These are phyloP conservation scores for Harrya chromipes DNA, from an alignment of 768 basidiomycete genomes.

Conservation along the genomic window DNA sequence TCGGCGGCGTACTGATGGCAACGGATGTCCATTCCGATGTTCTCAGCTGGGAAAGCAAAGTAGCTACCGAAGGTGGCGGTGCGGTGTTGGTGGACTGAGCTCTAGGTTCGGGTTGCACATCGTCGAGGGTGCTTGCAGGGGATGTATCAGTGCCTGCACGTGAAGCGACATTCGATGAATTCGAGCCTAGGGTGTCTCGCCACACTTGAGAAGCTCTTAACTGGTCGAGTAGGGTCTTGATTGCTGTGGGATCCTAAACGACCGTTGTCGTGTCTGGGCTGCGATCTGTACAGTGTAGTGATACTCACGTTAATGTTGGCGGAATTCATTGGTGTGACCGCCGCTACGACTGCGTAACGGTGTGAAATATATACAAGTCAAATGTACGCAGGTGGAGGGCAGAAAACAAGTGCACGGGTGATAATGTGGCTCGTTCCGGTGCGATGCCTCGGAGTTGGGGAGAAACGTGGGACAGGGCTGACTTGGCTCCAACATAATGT, in stretches of 20 bases:
- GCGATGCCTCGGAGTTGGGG: too few relatives aligned
- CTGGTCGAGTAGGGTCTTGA: constrained; percentile 70
- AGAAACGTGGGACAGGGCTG: too few relatives aligned
- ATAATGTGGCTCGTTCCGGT: too few relatives aligned
- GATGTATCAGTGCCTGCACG: constrained; percentile 6
- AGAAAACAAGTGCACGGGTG: too few relatives aligned
- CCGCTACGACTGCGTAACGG: too few relatives aligned
- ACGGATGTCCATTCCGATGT: constrained; percentile 24
- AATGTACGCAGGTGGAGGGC: too few relatives aligned
- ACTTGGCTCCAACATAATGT: too few relatives aligned
- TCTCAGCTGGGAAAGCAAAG: constrained; percentile 60
- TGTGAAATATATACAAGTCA: too few relatives aligned
- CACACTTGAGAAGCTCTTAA: constrained; percentile 67
- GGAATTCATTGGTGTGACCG: constrained; percentile 36
- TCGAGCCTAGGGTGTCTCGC: constrained; percentile 44
- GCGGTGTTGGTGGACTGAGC: background rate
- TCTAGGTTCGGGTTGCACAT: constrained; percentile 3
- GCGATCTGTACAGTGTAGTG: background rate
- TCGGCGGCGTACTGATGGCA: constrained; percentile 7
- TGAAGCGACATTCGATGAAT: background rate
- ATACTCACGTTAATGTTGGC: constrained; percentile 57
- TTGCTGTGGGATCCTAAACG: constrained; percentile 57
- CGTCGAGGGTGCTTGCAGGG: constrained; percentile 2
- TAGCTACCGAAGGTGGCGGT: constrained; percentile 49
- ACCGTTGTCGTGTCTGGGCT: background rate